Evolutionary conservation across 345 rosid genomes (phyloP).

Genomic region (Brassica carinata): DNA sequence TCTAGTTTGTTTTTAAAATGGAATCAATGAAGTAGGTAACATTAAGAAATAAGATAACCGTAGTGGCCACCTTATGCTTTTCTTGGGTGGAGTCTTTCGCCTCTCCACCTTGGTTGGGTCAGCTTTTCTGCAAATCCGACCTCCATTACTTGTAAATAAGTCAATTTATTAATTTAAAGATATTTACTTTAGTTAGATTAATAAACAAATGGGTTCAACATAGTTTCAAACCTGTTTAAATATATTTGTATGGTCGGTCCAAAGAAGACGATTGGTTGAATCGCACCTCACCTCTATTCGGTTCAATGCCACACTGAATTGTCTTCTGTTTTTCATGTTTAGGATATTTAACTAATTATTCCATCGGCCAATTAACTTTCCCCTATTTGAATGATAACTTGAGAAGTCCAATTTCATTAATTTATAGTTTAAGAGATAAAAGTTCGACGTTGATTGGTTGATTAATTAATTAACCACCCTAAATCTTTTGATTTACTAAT

Average conservation of each 20-base stretch:
- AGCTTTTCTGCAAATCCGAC: constrained; percentile 48
- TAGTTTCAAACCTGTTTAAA: constrained; percentile 17
- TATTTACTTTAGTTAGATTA: constrained; percentile 6
- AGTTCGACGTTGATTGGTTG: neutral
- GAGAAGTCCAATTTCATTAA: constrained; percentile 22
- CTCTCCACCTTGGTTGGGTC: constrained; percentile 69
- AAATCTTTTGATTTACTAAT: neutral
- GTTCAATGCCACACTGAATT: constrained; percentile 28
- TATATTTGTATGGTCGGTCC: constrained; percentile 40
- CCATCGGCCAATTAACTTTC: constrained; percentile 18
- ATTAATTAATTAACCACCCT: neutral
- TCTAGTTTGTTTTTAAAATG: neutral
- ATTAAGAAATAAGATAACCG: constrained; percentile 27
- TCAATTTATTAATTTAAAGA: constrained; percentile 4
- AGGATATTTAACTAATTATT: neutral
- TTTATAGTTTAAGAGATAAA: neutral
- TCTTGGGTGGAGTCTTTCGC: constrained; percentile 67
- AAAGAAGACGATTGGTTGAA: constrained; percentile 27
- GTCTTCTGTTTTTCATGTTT: constrained; percentile 23
- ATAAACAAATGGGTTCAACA: constrained; percentile 15
- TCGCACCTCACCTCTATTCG: constrained; percentile 14
- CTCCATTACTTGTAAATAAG: constrained; percentile 24
- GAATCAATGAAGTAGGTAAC: constrained; percentile 41
- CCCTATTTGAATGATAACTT: constrained; percentile 27
- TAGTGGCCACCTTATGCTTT: constrained; percentile 51